These are phyloP conservation scores for Annulohypoxylon moriforme DNA, from an alignment of 495 filamentous ascomycete species.

Conservation along the genomic window DNA sequence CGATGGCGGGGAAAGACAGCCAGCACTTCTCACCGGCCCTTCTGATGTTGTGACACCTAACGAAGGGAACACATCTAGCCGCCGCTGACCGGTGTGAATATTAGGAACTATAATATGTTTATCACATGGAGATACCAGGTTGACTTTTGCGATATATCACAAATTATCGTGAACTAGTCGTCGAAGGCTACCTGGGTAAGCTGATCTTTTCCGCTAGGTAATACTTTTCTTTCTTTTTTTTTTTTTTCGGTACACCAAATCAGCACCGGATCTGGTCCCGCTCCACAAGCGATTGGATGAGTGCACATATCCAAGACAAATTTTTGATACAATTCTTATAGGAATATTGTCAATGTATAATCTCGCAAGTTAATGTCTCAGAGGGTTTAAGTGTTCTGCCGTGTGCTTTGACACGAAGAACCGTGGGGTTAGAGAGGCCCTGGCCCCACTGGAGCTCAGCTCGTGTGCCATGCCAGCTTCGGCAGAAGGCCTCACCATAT, in stretches of 20 bases:
- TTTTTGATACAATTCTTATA: neutral
- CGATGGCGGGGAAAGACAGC: neutral
- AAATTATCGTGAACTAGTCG: neutral
- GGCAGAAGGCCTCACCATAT: slow-evolving; percentile 12
- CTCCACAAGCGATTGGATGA: slow-evolving; percentile 21
- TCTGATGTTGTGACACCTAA: slow-evolving; percentile 32
- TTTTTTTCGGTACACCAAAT: slow-evolving; percentile 11
- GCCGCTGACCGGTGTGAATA: slow-evolving; percentile 30
- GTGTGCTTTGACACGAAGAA: neutral
- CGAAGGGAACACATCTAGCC: slow-evolving; percentile 17
- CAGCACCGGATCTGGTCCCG: slow-evolving; percentile 11
- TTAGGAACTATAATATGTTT: slow-evolving; percentile 2
- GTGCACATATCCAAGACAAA: neutral
- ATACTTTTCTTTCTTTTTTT: slow-evolving; percentile 1
- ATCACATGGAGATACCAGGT: slow-evolving; percentile 9
- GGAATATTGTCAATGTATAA: neutral
- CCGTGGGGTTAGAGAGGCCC: neutral
- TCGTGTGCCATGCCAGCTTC: neutral
- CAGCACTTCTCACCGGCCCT: slow-evolving; percentile 23
- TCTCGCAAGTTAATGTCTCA: neutral
- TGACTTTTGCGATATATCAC: slow-evolving; percentile 24
- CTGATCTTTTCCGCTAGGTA: neutral
- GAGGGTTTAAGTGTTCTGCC: neutral
- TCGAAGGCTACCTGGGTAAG: slow-evolving; percentile 4
- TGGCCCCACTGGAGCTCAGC: slow-evolving; percentile 4